Evolutionary conservation across 805 yeast species (phyloP).

Genomic region (Starmerella potacharoeniae): DNA sequence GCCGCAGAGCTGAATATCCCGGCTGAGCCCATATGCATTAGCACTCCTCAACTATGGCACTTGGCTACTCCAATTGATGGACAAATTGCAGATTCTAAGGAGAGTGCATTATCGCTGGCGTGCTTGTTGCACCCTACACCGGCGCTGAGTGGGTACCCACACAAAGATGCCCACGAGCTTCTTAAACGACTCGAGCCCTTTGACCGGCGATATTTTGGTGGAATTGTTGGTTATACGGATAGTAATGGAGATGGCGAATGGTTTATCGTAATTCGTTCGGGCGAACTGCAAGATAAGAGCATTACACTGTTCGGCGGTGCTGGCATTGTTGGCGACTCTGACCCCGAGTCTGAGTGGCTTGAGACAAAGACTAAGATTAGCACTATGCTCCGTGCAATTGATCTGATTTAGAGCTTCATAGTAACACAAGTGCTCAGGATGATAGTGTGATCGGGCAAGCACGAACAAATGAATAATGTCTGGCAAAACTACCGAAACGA

Average conservation of each 20-base stretch:
- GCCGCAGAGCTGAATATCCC: slow-evolving; percentile 7
- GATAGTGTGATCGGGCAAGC: too few species aligned
- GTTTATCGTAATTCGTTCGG: slow-evolving; percentile 15
- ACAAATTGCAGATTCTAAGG: background rate
- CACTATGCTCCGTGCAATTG: slow-evolving; percentile 11
- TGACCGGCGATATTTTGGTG: slow-evolving; percentile 16
- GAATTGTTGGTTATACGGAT: slow-evolving; percentile 15
- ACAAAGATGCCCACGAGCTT: slow-evolving; percentile 6
- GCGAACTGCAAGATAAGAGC: background rate
- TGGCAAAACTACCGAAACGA: too few species aligned
- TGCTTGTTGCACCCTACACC: slow-evolving; percentile 15
- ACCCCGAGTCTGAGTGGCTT: slow-evolving; percentile 15
- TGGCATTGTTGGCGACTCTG: slow-evolving; percentile 15
- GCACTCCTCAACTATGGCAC: slow-evolving; percentile 14
- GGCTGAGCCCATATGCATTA: background rate
- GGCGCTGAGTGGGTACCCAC: slow-evolving; percentile 17
- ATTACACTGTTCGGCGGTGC: slow-evolving; percentile 16
- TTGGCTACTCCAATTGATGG: slow-evolving; percentile 11
- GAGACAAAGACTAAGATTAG: slow-evolving; percentile 14
- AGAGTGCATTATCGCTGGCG: slow-evolving; percentile 8
- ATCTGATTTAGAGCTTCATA: background rate
- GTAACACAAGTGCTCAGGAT: too few species aligned
- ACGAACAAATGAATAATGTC: too few species aligned
- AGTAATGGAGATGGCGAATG: slow-evolving; percentile 16
- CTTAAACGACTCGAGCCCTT: slow-evolving; percentile 11